Base-by-base conservation (phyloP, 2,329 filamentous ascomycete species). In the Nemania diffusa region DNA sequence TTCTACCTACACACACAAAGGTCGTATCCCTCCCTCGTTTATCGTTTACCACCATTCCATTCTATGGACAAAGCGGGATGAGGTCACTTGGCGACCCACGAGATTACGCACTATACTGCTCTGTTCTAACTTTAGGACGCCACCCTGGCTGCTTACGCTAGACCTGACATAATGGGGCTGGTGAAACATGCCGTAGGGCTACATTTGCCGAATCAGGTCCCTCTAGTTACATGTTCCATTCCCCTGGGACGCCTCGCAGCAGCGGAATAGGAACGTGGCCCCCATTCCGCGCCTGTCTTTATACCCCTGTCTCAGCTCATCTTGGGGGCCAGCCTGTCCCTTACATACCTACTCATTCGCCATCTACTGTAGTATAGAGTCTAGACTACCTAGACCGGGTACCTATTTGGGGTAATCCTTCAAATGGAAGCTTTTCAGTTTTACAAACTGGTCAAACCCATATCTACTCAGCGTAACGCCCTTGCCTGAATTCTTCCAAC, bases 401-500 rank as follows among this genome's bases (percentile, higher is more conserved):
- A 42, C 71, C 46, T 70, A 88, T 81, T 89, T 90, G 51, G 88
- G 88, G 75, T 90, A 89, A 70, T 97, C 89, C 83, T 97, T 97
- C 78, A 97, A 79, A 80, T 98, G 95, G 80, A 91, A 97, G 84
- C 92, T 97, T 90, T 97, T 97, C 75, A 97, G 86, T 85, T 96
- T 97, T 77, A 97, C 91, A 78, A 97, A 98, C 78, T 97, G 93
- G 74, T 97, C 95, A 77, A 97, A 98, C 11, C 95, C 95, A 76
- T 94, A 97, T 74, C 84, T 90, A 81, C 93, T 96, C 74, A 98
- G 82, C 9, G 94, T 97, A 73, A 94, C 91, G 24, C 95, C 95
- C 80, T 92, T 94, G 71, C 95, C 95, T 68, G 94, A 97, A 79
- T 97, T 94, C 84, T 98, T 98, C 94, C 94, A 97, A 11, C 95